phyloP scores from a whole-genome alignment of 1,284 basidiomycete genomes.

The Boletus semigastroideus region DNA sequence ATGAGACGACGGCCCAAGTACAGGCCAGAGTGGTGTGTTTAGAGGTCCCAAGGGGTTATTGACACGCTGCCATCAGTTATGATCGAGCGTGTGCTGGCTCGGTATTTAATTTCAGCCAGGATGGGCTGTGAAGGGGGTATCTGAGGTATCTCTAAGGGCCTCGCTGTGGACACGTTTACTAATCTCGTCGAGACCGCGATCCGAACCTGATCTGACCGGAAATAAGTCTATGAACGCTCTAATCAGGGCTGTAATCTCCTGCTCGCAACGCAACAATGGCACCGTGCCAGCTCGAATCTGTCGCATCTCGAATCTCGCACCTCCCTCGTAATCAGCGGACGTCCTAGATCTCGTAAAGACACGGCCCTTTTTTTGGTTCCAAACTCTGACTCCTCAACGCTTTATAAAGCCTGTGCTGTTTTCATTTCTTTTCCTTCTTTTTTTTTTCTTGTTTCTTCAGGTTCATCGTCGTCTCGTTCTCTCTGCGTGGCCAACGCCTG shows the following conservation, averaged over 20 bases:
- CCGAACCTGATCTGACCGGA: conserved; percentile 20
- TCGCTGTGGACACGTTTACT: conserved; percentile 34
- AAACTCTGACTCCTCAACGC: conserved; percentile 8
- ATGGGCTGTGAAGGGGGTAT: background rate
- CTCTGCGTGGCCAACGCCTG: background rate
- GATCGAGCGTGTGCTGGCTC: conserved; percentile 17
- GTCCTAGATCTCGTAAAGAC: conserved; percentile 23
- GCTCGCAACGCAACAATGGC: conserved; percentile 18
- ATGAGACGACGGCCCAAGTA: background rate
- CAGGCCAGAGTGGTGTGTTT: conserved; percentile 12
- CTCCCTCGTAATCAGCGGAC: background rate
- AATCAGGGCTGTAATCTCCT: conserved; percentile 21
- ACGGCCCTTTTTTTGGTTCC: conserved; percentile 25
- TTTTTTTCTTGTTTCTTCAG: conserved; percentile 9
- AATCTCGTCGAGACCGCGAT: conserved; percentile 31
- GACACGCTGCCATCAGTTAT: conserved; percentile 2
- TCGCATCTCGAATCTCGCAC: conserved; percentile 23
- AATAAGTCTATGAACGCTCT: conserved; percentile 26
- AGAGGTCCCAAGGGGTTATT: conserved; percentile 1
- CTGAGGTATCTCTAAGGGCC: conserved; percentile 17
- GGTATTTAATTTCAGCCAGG: conserved; percentile 21
- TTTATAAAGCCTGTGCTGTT: conserved; percentile 24
- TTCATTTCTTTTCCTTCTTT: conserved; percentile 6
- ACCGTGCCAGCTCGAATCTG: conserved; percentile 13
- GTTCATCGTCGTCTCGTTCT: background rate